A percentile compares a stretch with the other conserved stretches of the same genome.
Conservation (phyloP, 805 yeast genomes). For the Wickerhamiella azyma region DNA sequence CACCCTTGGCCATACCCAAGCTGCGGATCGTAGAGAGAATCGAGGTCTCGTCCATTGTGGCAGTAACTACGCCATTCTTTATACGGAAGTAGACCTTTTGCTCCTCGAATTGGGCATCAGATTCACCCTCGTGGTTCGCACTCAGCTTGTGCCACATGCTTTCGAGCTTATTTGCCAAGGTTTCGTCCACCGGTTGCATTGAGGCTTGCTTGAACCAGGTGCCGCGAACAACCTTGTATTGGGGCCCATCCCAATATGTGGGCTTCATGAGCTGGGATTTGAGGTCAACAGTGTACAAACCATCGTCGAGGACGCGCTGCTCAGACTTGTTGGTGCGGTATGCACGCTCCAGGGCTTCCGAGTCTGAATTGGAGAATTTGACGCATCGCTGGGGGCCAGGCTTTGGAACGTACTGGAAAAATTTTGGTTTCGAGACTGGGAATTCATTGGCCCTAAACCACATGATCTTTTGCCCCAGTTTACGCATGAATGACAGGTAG, state of each 20-base stretch:
- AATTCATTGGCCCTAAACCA: conserved; percentile 84
- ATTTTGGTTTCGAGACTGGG: conserved; percentile 54
- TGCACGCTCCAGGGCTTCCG: conserved; percentile 42
- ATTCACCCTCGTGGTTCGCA: conserved; percentile 23
- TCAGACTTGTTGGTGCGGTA: conserved; percentile 18
- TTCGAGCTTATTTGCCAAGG: conserved; percentile 47
- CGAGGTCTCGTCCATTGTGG: conserved; percentile 1
- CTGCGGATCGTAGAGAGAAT: conserved; percentile 2
- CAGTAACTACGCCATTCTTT: neutral
- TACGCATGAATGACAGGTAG: neutral
- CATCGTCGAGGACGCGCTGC: conserved; percentile 69
- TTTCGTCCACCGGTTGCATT: conserved; percentile 32
- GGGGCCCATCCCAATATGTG: conserved; percentile 80
- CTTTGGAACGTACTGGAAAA: conserved; percentile 38
- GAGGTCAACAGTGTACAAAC: conserved; percentile 60
- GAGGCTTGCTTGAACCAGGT: conserved; percentile 60
- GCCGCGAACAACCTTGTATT: conserved; percentile 71
- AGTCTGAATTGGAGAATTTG: conserved; percentile 55
- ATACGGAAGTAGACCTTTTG: neutral
- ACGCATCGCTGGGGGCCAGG: conserved; percentile 42
- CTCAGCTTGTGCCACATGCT: conserved; percentile 31
- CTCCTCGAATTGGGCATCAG: conserved; percentile 14
- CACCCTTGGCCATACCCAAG: neutral
- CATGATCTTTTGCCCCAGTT: conserved; percentile 4
- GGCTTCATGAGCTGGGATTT: conserved; percentile 43